These are phyloP conservation scores for Cryptococcus deneoformans DNA, from an alignment of 1,284 basidiomycete genomes.

Conservation along the genomic window DNA sequence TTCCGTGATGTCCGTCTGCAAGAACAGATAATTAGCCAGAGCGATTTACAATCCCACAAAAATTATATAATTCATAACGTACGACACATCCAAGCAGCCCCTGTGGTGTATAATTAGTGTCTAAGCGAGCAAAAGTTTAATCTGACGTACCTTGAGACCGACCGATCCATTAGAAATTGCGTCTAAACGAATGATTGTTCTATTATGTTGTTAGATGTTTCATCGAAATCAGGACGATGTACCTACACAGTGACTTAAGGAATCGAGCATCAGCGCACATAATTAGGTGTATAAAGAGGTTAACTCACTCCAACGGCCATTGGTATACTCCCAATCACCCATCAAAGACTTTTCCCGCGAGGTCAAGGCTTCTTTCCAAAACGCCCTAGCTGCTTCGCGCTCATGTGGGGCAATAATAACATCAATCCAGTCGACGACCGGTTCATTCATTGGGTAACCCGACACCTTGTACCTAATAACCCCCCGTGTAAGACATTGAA, in stretches of 20 bases:
- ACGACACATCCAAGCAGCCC: slow-evolving; percentile 37
- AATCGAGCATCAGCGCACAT: not conserved
- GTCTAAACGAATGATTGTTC: slow-evolving; percentile 37
- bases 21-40: not conserved
- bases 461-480: slow-evolving; percentile 30
- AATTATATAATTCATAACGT: not conserved
- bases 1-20: slow-evolving; percentile 40
- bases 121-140: not conserved
- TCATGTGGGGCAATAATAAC: slow-evolving; percentile 21
- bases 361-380: slow-evolving; percentile 24
- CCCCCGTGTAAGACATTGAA: not conserved
- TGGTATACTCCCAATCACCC: slow-evolving; percentile 31
- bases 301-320: slow-evolving; percentile 31
- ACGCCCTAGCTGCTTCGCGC: slow-evolving; percentile 8
- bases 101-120: slow-evolving; percentile 1
- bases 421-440: slow-evolving; percentile 28
- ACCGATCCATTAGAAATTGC: slow-evolving; percentile 15
- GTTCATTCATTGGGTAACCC: slow-evolving; percentile 20
- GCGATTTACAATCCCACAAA: too few species aligned
- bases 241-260: slow-evolving; percentile 1
- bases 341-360: slow-evolving; percentile 6
- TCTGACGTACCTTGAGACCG: slow-evolving; percentile 8
- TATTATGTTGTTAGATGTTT: slow-evolving; percentile 5
- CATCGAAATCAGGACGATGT: not conserved
- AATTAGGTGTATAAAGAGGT: not conserved